Conservation (phyloP, 768 basidiomycete species). For the Pleurotus tuoliensis region DNA sequence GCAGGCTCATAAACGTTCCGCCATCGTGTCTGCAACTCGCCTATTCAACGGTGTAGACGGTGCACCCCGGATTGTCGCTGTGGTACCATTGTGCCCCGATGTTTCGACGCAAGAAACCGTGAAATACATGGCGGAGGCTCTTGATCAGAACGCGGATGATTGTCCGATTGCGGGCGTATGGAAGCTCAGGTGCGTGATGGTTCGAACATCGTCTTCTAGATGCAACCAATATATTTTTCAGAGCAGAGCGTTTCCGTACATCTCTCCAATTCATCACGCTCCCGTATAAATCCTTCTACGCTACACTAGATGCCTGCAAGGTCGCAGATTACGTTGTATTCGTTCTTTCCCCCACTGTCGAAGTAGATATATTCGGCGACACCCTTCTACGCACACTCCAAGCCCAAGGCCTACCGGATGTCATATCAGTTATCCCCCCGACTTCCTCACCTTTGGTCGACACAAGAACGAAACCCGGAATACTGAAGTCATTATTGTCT, state of each 20-base stretch:
- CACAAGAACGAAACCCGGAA: conserved; percentile 57
- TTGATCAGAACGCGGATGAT: conserved; percentile 52
- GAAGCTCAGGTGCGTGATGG: conserved; percentile 58
- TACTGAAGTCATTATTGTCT: conserved; percentile 86
- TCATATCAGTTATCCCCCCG: conserved; percentile 69
- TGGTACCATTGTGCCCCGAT: conserved; percentile 79
- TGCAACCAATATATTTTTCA: conserved; percentile 22
- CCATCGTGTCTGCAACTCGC: conserved; percentile 66
- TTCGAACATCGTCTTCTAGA: not conserved
- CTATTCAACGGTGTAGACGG: conserved; percentile 77
- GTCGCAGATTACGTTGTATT: conserved; percentile 90
- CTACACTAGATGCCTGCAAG: conserved; percentile 79
- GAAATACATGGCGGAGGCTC: conserved; percentile 50
- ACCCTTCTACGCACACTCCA: conserved; percentile 84
- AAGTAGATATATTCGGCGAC: conserved; percentile 86
- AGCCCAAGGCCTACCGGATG: conserved; percentile 85
- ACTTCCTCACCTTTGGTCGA: conserved; percentile 39
- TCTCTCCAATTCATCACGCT: conserved; percentile 84
- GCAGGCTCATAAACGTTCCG: conserved; percentile 66
- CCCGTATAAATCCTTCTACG: conserved; percentile 67
- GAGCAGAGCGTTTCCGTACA: conserved; percentile 88
- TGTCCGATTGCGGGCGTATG: conserved; percentile 54
- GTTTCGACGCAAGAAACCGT: conserved; percentile 50
- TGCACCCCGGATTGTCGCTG: conserved; percentile 80
- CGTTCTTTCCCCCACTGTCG: conserved; percentile 72